Evolutionary conservation across 1,284 basidiomycete species (phyloP), one percentile per base, ranked within the genome.

Genomic region (Trichosporon faecale): DNA sequence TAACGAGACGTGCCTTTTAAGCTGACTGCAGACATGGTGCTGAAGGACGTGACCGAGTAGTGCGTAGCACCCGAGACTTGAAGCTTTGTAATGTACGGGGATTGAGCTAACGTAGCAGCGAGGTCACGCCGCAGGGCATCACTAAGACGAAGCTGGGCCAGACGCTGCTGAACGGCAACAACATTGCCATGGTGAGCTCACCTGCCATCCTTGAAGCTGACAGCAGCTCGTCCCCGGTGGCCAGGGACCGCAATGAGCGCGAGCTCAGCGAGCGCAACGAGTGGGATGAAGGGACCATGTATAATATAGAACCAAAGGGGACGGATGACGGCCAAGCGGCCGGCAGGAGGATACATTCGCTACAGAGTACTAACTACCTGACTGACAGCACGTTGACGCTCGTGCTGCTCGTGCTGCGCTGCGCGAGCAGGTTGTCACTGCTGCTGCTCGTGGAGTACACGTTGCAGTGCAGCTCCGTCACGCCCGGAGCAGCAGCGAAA

Each of bases 41-140:
- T 99, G 64, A 94, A 98, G 80, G 94, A 99, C 76, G 97, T 98
- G 4, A 97, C 90, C 7, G 97, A 99, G 86, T 98, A 91, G 95
- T 98, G 74, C 77, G 89, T 82, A 25, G 40, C 12, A 8, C 11
- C 3, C 3, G 7, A 11, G 35, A 3, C 12, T 3, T 37, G 12
- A 49, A 35, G 64, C 37, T 23, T 66, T 31, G 9, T 21, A 9
- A 44, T 3, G 14, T 29, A 21, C 29, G 9, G n/a, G n/a, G n/a
- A 27, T 8, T 18, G 29, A 27, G 25, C 37, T 25, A 25, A 25
- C 33, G 16, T 31, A 14, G 25, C 80, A 98, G 95, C 82, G 93
- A 97, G 84, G 90, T 85, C 8, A 94, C 94, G 4, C 86, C 92
- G 4, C 86, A 91, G 82, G 96, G 95, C 2, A 84, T 87, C 73